A percentile compares a stretch with the other conserved stretches of the same genome.
These are phyloP conservation scores for Nematocida displodere DNA, from an alignment of 371 early-diverging fungal species.

Conservation along the genomic window DNA sequence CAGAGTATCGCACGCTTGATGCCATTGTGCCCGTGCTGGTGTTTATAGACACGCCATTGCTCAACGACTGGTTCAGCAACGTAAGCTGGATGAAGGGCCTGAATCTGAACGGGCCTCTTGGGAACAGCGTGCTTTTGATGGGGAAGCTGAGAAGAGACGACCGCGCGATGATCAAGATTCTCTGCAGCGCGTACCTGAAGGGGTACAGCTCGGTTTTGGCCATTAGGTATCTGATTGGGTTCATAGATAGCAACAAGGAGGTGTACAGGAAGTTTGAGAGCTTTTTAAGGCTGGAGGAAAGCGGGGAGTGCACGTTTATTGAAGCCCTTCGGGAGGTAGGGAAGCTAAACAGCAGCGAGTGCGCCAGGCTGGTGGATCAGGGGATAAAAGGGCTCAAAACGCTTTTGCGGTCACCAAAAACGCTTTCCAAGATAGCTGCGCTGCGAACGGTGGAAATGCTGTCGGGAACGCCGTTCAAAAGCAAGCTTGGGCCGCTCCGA, in stretches of 20 bases:
- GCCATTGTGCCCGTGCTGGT: constrained; percentile 49
- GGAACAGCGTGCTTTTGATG: constrained; percentile 47
- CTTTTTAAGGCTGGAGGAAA: constrained; percentile 19
- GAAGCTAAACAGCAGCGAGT: constrained; percentile 4
- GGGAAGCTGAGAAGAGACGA: constrained; percentile 28
- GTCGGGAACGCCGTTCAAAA: constrained; percentile 43
- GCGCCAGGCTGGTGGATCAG: constrained; percentile 34
- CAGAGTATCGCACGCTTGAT: constrained; percentile 38
- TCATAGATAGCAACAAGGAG: neutral
- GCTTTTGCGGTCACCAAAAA: constrained; percentile 50
- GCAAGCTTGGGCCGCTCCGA: constrained; percentile 53
- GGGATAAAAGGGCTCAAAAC: constrained; percentile 48
- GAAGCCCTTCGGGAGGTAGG: constrained; percentile 20
- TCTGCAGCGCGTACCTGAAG: neutral
- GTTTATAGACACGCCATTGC: constrained; percentile 20
- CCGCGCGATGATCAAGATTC: constrained; percentile 3
- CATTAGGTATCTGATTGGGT: constrained; percentile 7
- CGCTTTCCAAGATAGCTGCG: constrained; percentile 50
- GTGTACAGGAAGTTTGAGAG: constrained; percentile 17
- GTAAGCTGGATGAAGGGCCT: constrained; percentile 39
- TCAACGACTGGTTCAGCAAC: constrained; percentile 45
- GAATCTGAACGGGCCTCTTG: constrained; percentile 45
- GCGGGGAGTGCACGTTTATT: constrained; percentile 27
- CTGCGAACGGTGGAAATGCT: constrained; percentile 56
- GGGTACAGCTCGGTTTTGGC: constrained; percentile 27